Percentiles rank a stretch among this genome's conserved stretches.
Evolutionary conservation across 257 asterid genomes (phyloP).

Genomic region (Solanum infundibuliforme): DNA sequence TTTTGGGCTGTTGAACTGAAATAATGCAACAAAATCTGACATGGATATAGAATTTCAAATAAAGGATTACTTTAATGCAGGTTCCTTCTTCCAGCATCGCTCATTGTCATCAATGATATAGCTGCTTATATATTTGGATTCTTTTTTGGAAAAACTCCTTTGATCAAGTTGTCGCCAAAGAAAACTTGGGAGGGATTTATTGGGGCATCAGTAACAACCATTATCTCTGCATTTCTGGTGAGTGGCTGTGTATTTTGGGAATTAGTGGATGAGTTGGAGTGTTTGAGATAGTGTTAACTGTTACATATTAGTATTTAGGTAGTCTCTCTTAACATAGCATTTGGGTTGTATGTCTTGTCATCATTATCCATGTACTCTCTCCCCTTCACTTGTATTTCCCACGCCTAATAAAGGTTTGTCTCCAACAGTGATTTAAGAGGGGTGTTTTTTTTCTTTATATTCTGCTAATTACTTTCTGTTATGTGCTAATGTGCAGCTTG

Average conservation of each 20-base stretch:
- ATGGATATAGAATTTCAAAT: constrained; percentile 15
- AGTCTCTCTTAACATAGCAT: background rate
- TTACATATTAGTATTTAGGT: background rate
- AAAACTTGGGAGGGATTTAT: constrained; percentile 97
- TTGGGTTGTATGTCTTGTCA: background rate
- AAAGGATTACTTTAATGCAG: constrained; percentile 38
- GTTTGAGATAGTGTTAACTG: background rate
- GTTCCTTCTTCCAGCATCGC: constrained; percentile 97
- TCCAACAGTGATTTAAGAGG: background rate
- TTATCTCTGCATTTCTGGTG: constrained; percentile 74
- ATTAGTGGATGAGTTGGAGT: background rate
- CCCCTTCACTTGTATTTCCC: background rate
- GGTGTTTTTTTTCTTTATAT: background rate
- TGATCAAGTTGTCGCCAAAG: constrained; percentile 77
- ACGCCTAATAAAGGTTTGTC: background rate
- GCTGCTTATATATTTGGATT: constrained; percentile 87
- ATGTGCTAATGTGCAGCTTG: constrained; percentile 47
- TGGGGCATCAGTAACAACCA: constrained; percentile 78
- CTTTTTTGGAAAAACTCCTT: constrained; percentile 85
- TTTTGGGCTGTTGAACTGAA: background rate
- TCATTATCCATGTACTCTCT: background rate
- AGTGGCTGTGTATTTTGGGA: constrained; percentile 4
- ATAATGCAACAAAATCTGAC: background rate
- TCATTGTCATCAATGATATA: constrained; percentile 66
- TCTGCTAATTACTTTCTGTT: constrained; percentile 1